Conservation (phyloP, 768 basidiomycete species). For the Boletus patriciae region DNA sequence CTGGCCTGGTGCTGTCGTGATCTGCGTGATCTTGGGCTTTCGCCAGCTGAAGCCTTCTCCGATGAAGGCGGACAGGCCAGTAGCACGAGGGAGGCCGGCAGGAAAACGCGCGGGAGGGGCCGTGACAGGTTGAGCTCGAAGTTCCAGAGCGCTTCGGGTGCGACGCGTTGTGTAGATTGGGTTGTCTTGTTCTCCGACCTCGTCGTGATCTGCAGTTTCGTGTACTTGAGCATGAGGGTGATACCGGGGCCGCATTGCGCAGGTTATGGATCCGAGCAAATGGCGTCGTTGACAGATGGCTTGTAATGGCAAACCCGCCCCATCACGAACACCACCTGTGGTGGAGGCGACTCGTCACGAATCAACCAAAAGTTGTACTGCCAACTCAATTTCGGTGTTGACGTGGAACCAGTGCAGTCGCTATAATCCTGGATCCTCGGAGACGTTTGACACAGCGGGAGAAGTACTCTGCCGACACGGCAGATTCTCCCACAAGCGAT, state of each 20-base stretch:
- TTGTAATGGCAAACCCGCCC: background rate
- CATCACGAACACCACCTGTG: background rate
- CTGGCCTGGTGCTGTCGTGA: slow-evolving; percentile 62
- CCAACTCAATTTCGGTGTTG: background rate
- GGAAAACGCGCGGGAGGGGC: slow-evolving; percentile 8
- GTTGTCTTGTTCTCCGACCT: background rate
- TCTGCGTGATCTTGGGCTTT: slow-evolving; percentile 42
- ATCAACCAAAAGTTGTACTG: too few relatives aligned
- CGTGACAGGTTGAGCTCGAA: slow-evolving; percentile 9
- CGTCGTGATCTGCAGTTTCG: background rate
- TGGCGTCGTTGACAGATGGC: background rate
- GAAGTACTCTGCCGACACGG: background rate
- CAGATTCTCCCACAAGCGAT: slow-evolving; percentile 6
- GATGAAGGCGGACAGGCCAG: slow-evolving; percentile 26
- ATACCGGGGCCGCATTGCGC: background rate
- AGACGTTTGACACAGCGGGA: background rate
- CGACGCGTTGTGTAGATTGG: slow-evolving; percentile 23
- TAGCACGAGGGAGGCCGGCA: slow-evolving; percentile 12
- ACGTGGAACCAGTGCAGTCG: background rate
- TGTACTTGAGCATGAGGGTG: background rate
- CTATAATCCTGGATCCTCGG: background rate
- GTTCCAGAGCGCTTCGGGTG: slow-evolving; percentile 24
- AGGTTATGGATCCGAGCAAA: background rate
- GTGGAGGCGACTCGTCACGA: background rate
- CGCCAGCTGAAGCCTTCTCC: slow-evolving; percentile 31